Base-by-base conservation (phyloP, 805 yeast species). In the Nakazawaea ishiwadae region DNA sequence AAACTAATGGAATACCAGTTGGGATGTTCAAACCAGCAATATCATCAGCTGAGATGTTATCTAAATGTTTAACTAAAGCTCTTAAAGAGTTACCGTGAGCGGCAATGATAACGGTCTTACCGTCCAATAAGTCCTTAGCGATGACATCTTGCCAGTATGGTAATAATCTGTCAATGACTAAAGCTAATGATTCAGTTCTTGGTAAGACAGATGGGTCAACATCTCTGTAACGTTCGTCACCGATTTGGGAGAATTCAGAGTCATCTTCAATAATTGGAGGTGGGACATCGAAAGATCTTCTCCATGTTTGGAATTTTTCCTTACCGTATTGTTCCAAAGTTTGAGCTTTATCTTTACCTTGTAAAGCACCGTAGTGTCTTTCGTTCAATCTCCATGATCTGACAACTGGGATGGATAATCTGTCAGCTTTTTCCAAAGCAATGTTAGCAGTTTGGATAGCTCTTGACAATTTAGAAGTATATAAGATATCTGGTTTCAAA, bases 61-160 rank as follows among this genome's bases (percentile, higher is more conserved):
- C 96, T 72, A 90, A 82, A 76, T 89, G 88, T 79, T 91, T 90
- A 60, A 91, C 96, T 53, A 90, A 73, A 54, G 88, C 97, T 79
- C 98, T 86, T 68, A 90, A 78, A 39, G 98, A 91, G 87, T 91
- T 91, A 72, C 98, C 98, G 76, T 90, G 98, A 53, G 98, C 98
- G 59, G 95, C 91, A 62, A 90, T 67, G 65, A 90, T 68, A 44
- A 91, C 98, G 48, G 95, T 85, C 79, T 91, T 90, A 60, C 88
- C 95, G 24, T 62, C 79, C 61, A 85, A 71, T 60, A 90, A 75
- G 68, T 87, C 93, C 63, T 75, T 75, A 63, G 96, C 79, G 59
- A 90, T 87, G 62, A 78, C 84, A 62, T 86, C 95, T 70, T 88
- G 90, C 95, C 93, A 90, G 87, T 82, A 90, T 62, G 98, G 98